These are phyloP conservation scores for Calocybe cyanea DNA, from an alignment of 768 basidiomycete genomes.

Conservation along the genomic window DNA sequence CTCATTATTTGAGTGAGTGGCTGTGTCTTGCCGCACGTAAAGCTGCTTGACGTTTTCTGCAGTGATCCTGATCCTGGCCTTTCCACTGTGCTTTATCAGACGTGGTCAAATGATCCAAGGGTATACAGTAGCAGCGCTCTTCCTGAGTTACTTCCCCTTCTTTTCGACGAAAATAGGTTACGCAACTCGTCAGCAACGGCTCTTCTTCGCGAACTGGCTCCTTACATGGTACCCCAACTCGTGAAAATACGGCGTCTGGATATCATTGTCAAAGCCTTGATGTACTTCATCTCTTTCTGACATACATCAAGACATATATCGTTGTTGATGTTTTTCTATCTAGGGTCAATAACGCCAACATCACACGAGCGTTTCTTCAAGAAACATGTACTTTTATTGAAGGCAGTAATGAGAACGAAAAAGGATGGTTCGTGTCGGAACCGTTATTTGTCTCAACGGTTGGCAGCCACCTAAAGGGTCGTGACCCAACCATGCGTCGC, in stretches of 20 bases:
- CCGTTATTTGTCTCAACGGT: slow-evolving; percentile 11
- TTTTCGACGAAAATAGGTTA: slow-evolving; percentile 9
- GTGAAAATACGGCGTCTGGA: slow-evolving; percentile 5
- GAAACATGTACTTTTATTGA: slow-evolving; percentile 1
- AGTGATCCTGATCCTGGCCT: slow-evolving; percentile 17
- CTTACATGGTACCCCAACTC: slow-evolving; percentile 12
- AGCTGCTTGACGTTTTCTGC: not conserved
- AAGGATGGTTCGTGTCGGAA: slow-evolving; percentile 12
- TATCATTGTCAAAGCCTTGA: slow-evolving; percentile 13
- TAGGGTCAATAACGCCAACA: slow-evolving; percentile 5
- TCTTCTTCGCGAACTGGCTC: slow-evolving; percentile 14
- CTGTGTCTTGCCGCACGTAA: not conserved
- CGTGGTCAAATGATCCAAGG: slow-evolving; percentile 11
- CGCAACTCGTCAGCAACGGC: slow-evolving; percentile 10
- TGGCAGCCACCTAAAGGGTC: slow-evolving; percentile 12
- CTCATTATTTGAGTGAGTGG: slow-evolving; percentile 16
- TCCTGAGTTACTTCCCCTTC: slow-evolving; percentile 13
- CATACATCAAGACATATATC: not conserved
- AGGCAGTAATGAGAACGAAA: slow-evolving; percentile 13
- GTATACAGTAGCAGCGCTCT: slow-evolving; percentile 5
- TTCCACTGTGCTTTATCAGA: slow-evolving; percentile 12
- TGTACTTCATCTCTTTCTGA: slow-evolving; percentile 1
- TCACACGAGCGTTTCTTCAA: slow-evolving; percentile 13
- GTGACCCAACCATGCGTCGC: slow-evolving; percentile 9
- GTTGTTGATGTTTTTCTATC: not conserved